Base-by-base conservation (phyloP, 2,329 filamentous ascomycete genomes). In the Xylaria multiplex region DNA sequence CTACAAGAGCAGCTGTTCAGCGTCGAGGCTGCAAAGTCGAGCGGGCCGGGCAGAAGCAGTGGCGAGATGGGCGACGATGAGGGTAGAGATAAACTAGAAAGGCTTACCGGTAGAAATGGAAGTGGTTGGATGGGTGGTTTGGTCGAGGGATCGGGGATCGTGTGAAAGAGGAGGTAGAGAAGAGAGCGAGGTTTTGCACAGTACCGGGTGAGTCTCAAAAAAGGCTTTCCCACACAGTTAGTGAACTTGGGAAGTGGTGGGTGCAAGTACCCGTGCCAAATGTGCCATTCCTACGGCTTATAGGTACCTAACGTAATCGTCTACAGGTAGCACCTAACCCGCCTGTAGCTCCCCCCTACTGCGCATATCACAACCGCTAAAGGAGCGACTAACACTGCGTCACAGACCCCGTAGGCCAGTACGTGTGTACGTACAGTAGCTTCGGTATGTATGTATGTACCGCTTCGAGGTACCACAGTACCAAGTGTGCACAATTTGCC, bases 111-210 rank as follows among this genome's bases (percentile, higher is more conserved):
- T 65, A 53, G 32, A 63, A 58, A 74, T 71, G 69, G 69, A 64
- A 70, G 66, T 57, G 70, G 67, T 72, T 72, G 63, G 69, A 73
- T 73, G 70, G 62, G 69, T 68, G 66, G 57, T 71, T 65, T 71
- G 63, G 67, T 69, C 59, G 65, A 69, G 65, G 65, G 50, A 62
- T 65, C 35, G 50, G 65, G 59, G 64, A 54, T 65, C 60, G 70
- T 69, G 75, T 73, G 72, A 75, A 74, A 73, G 75, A 75, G 73
- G 74, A 76, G 74, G 71, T 72, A 67, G 73, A 75, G 73, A 73
- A 74, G 68, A 70, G 70, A 71, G 71, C 72, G 75, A 76, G 74
- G 74, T 76, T 76, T 76, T 77, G 72, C 73, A 73, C 71, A 69
- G 71, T 65, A 68, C 63, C 43, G 53, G 66, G 66, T 67, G 69